Percentiles rank a stretch among this genome's conserved stretches.
Conservation (phyloP, 1,284 basidiomycete genomes). For the Cerioporus squamosus region DNA sequence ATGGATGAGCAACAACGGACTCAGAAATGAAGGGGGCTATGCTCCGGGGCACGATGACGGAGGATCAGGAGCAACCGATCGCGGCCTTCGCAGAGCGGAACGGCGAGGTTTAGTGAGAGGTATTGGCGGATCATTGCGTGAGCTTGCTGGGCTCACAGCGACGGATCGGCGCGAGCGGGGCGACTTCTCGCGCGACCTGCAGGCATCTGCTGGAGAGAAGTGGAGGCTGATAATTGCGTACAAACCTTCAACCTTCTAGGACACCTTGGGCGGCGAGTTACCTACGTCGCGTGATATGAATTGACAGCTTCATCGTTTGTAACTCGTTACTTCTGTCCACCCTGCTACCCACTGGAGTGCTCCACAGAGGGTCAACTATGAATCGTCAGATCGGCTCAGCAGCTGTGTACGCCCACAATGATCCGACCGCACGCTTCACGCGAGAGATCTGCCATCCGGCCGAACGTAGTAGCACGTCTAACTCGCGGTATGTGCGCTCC, state of each 20-base stretch:
- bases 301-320: no score
- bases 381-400: conserved; percentile 6
- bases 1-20: not conserved
- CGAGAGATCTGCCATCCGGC: conserved; percentile 67
- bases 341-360: no score
- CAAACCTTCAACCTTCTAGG: conserved; percentile 8
- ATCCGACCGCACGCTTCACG: conserved; percentile 38
- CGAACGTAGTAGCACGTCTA: conserved; percentile 52
- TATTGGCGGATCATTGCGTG: no score
- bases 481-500: conserved; percentile 68
- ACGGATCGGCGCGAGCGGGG: not conserved
- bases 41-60: not conserved
- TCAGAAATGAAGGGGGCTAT: not conserved
- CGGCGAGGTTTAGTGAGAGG: not conserved
- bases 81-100: no score
- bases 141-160: not conserved
- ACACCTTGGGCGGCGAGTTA: no score
- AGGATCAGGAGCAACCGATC: no score
- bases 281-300: no score
- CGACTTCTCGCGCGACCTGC: conserved; percentile 10
- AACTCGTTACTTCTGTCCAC: no score
- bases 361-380: no score
- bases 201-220: conserved; percentile 1
- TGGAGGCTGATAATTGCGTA: conserved; percentile 18
- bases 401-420: conserved; percentile 21